These are phyloP conservation scores for Paxillus ammoniavirescens DNA, from an alignment of 768 basidiomycete genomes.

Conservation along the genomic window DNA sequence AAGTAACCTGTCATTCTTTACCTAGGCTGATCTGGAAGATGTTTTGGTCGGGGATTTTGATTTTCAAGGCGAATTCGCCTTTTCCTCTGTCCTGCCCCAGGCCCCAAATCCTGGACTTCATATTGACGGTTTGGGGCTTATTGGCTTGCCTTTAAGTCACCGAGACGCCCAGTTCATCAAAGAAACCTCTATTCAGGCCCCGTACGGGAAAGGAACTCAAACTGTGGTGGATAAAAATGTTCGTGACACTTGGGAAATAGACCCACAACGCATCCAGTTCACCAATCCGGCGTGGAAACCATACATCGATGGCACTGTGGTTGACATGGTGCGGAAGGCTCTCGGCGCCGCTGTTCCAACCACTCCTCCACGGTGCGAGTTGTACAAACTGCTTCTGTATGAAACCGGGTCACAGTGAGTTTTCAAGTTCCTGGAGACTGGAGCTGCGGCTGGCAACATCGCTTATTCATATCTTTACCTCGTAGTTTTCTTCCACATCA, in stretches of 20 bases:
- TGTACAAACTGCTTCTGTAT: not conserved
- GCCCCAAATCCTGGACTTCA: not conserved
- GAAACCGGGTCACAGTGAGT: not conserved
- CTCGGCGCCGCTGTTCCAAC: not conserved
- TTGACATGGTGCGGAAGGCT: not conserved
- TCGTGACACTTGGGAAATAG: not conserved
- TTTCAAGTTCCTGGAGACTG: not conserved
- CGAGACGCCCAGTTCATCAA: not conserved
- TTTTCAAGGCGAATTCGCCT: not conserved
- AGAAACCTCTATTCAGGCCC: not conserved
- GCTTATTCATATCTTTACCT: not conserved
- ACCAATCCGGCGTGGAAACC: not conserved
- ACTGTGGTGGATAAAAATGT: not conserved
- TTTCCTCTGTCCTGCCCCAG: not conserved
- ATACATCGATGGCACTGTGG: not conserved
- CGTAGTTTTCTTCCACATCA: not conserved
- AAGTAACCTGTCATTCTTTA: no score
- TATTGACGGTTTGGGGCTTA: not conserved
- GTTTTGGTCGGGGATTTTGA: not conserved
- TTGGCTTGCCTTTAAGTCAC: not conserved
- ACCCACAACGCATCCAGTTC: not conserved
- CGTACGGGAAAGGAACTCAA: not conserved
- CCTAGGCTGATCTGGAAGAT: not conserved
- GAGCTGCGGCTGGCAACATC: not conserved
- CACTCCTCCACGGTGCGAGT: not conserved